Evolutionary conservation across 371 early-diverging fungal genomes (phyloP).

Genomic region (Circinella umbellata): DNA sequence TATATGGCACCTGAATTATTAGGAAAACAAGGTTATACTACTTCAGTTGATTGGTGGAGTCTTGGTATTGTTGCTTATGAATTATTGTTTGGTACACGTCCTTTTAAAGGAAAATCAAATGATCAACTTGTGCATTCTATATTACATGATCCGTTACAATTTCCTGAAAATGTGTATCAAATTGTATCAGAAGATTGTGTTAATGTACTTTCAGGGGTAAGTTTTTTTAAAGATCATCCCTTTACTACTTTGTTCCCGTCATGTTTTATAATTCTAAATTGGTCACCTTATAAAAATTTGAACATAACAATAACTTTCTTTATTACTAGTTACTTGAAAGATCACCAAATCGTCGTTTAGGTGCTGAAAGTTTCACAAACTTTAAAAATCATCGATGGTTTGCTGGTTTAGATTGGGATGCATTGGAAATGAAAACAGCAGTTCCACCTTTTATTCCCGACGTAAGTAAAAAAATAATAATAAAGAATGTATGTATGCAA

Average conservation of each 20-base stretch:
- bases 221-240: background rate
- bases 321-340: slow-evolving; percentile 56
- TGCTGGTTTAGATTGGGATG: slow-evolving; percentile 59
- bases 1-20: slow-evolving; percentile 88
- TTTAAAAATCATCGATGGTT: slow-evolving; percentile 68
- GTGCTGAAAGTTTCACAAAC: slow-evolving; percentile 54
- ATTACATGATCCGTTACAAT: slow-evolving; percentile 51
- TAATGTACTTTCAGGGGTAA: slow-evolving; percentile 53
- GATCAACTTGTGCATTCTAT: slow-evolving; percentile 65
- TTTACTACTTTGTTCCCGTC: background rate
- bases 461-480: slow-evolving; percentile 25
- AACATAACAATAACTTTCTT: background rate
- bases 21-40: slow-evolving; percentile 68
- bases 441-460: slow-evolving; percentile 65
- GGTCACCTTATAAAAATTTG: slow-evolving; percentile 24
- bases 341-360: slow-evolving; percentile 56
- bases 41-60: slow-evolving; percentile 90
- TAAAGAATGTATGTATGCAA: too few species aligned
- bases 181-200: slow-evolving; percentile 55
- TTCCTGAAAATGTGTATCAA: slow-evolving; percentile 53
- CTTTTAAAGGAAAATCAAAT: slow-evolving; percentile 78
- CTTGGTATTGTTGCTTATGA: slow-evolving; percentile 87
- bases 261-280: slow-evolving; percentile 22
- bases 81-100: slow-evolving; percentile 75
- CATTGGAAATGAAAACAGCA: slow-evolving; percentile 52